A percentile compares a stretch with the other conserved stretches of the same genome.
Conservation (phyloP, 2,329 filamentous ascomycete genomes). For the Ceratocystiopsis minuta region DNA sequence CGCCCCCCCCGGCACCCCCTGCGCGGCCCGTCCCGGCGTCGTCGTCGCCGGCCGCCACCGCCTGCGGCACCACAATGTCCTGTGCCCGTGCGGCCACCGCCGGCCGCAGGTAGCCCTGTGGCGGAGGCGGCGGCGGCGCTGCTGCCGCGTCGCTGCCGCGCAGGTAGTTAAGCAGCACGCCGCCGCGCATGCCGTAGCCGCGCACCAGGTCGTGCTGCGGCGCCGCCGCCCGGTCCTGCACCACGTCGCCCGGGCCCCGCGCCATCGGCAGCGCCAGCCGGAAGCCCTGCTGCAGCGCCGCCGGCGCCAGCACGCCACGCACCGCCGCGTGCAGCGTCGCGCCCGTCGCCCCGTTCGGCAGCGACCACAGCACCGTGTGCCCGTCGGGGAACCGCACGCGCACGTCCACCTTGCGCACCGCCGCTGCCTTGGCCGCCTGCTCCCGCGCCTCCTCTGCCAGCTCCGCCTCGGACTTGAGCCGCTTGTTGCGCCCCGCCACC, state of each 20-base stretch:
- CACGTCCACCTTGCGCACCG: conserved; percentile 50
- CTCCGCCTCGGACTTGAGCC: conserved; percentile 69
- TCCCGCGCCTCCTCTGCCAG: conserved; percentile 50
- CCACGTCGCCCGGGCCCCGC: conserved; percentile 20
- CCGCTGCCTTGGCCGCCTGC: conserved; percentile 45
- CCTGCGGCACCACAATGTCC: conserved; percentile 46
- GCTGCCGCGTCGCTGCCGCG: conserved; percentile 45
- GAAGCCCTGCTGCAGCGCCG: conserved; percentile 46
- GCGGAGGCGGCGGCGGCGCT: conserved; percentile 15
- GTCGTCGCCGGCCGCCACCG: conserved; percentile 20
- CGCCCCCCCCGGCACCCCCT: too few relatives aligned
- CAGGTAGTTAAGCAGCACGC: conserved; percentile 56
- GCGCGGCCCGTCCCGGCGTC: conserved; percentile 7
- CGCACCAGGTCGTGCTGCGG: conserved; percentile 43
- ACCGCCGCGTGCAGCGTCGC: conserved; percentile 59
- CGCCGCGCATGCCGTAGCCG: conserved; percentile 50
- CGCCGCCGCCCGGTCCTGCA: conserved; percentile 26
- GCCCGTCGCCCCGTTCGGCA: conserved; percentile 50
- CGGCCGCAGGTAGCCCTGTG: conserved; percentile 37
- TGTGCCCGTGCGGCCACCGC: conserved; percentile 43
- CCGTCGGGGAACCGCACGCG: conserved; percentile 82
- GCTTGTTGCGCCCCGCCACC: conserved; percentile 47
- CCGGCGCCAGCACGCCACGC: conserved; percentile 47
- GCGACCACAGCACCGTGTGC: conserved; percentile 54
- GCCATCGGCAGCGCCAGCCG: conserved; percentile 46